Evolutionary conservation across 371 early-diverging fungal species (phyloP), one percentile per base, ranked within the genome.

Genomic region (Mortierella sp.): DNA sequence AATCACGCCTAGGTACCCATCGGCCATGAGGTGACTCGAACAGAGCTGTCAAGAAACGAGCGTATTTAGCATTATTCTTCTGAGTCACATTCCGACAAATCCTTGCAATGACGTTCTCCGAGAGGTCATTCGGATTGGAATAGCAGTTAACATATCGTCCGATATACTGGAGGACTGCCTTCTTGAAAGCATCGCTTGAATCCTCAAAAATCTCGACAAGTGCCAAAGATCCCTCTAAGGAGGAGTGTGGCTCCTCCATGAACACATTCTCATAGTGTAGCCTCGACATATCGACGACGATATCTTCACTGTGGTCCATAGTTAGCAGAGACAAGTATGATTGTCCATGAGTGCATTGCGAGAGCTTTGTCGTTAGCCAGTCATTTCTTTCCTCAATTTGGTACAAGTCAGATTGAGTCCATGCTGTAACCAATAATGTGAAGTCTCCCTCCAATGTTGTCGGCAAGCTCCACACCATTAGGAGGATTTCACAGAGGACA

Each of bases 1-100:
- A n/a, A 7, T 50, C 50, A 50, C 21, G 55, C 19, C 22, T 50
- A 0, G 72, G 72, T 3, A 66, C 16, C 72, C 72, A 72, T 4
- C 57, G 22, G 1, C 15, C 19, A 10, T 22, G 19, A 2, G 60
- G 2, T 3, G 45, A 61, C 0, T 24, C 36, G 4, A 72, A 10
- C 0, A 72, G 33, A 0, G 52, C 24, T 41, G 10, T 58, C n/a
- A 60, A 11, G 11, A 58, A 66, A 11, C 4, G 21, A 1, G 28
- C 19, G 62, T 22, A 61, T 13, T 1, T 9, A 0, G 0, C 13
- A 13, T 33, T 16, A 53, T n/a, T 15, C 1, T 52, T 33, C 4
- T 24, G 60, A 0, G n/a, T 53, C 52, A 57, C 32, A 32, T 40
- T 5, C 1, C 55, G 15, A 41, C 69, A 69, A 8, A 63, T 63